Evolutionary conservation across 352 stramenopile species (phyloP).

Genomic region (Globisporangium iwayamae): DNA sequence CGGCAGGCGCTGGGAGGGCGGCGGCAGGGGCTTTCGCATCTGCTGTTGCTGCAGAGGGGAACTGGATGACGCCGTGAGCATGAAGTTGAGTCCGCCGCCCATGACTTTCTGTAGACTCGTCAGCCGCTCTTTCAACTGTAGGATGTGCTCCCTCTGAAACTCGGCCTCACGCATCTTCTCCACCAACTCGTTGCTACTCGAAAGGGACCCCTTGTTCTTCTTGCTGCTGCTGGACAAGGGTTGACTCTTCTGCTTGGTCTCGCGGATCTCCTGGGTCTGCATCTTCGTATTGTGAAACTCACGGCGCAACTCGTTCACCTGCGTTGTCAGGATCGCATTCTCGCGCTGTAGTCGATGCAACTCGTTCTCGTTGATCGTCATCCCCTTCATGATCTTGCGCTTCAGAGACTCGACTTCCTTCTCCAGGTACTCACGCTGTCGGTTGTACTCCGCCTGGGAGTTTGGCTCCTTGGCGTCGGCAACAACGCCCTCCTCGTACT

Average conservation of each 20-base stretch:
- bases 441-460: constrained; percentile 88
- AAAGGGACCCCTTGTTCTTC: constrained; percentile 16
- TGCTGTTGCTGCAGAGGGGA: constrained; percentile 16
- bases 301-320: constrained; percentile 80
- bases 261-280: constrained; percentile 58
- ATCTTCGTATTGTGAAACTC: constrained; percentile 82
- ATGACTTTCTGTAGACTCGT: constrained; percentile 60
- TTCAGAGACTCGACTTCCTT: constrained; percentile 89
- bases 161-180: constrained; percentile 65
- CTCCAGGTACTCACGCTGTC: constrained; percentile 91
- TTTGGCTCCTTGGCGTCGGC: constrained; percentile 85
- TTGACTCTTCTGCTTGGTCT: constrained; percentile 35
- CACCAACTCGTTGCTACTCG: constrained; percentile 23
- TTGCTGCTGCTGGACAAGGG: constrained; percentile 12
- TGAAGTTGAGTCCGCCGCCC: constrained; percentile 53
- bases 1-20: constrained; percentile 48
- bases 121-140: constrained; percentile 65
- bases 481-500: constrained; percentile 73
- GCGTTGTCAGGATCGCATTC: constrained; percentile 73
- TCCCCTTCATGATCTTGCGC: constrained; percentile 86
- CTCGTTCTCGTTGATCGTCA: constrained; percentile 81
- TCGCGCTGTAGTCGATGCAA: constrained; percentile 77
- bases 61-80: constrained; percentile 31
- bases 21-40: constrained; percentile 11
- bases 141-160: constrained; percentile 69